Evolutionary conservation across 305 asterid species (phyloP), one percentile per base, ranked within the genome.

Genomic region (Fraxinus platypoda): DNA sequence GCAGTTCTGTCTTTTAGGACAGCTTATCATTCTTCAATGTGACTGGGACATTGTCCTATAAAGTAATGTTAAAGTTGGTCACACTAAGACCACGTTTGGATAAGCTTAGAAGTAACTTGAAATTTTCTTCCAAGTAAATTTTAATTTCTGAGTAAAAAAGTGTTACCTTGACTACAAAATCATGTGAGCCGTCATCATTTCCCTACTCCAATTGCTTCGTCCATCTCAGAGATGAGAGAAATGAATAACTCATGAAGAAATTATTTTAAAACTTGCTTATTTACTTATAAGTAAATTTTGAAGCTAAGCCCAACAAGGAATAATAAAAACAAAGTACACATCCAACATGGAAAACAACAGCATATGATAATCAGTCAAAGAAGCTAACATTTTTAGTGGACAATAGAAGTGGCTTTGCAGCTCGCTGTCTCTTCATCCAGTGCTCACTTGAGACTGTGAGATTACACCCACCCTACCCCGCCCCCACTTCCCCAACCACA

Each of bases 31-130:
- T 85, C 83, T 81, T 84, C 38, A 79, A 25, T 85, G 74, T 77
- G 76, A 85, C 81, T 76, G 64, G 81, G 85, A 76, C 84, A 75
- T 66, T 81, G 90, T 80, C 86, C 89, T 82, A 76, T 83, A 68
- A 68, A 68, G 74, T 15, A 70, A 6, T 6, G 25, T 70, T 70
- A 70, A 30, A 70, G 75, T 13, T 70, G 23, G 38, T 70, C 75
- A 5, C 43, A 6, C 9, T 70, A 1, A 70, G 75, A 70, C 75
- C 8, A 2, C 7, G 75, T 70, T 70, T 70, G 75, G 75, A 15
- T 31, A 5, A 70, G n/a, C 43, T 70, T 31, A 30, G 7, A 25
- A 66, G 19, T 26, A 26, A 5, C 41, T 70, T 15, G 6, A 71
- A n/a, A 71, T 15, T 71, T 31, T 30, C 23, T 52, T 52, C 8